Evolutionary conservation across 139 green algal genomes (phyloP), one percentile per base, ranked within the genome.

Genomic region (Auxenochlorella pyrenoidosa): DNA sequence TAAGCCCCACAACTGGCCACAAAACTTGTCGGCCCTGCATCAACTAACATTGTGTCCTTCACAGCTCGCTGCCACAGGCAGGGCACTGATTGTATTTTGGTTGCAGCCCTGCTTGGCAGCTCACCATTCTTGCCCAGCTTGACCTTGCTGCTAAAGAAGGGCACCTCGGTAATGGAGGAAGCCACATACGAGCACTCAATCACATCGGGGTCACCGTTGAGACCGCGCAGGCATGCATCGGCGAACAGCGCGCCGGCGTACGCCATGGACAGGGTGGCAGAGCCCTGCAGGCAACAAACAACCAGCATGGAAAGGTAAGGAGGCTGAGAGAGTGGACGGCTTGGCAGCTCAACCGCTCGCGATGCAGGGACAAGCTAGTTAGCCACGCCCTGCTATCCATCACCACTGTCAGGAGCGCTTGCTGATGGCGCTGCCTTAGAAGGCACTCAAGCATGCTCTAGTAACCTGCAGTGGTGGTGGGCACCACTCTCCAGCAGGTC

Each of bases 231-330:
- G 91, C 92, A 96, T 0, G 95, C 93, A 87, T 99, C 96, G 22
- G 96, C 97, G 75, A 99, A 99, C 72, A 98, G 94, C 3, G 97
- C 98, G 51, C 95, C 98, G 16, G 98, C 98, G 82, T 99, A 99
- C 0, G 98, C 98, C 98, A 99, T 99, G 51, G 96, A 99, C 80
- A 99, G 93, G 6, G 98, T 99, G 54, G 97, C 97, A 10, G 80
- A 85, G 80, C 80, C 80, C 79, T 84, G 60, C 30, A 84, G 32
- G n/a, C n/a, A 22, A 32, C n/a, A 40, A 12, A 63, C 5, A 51
- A 43, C 36, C 19, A 78, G 21, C 72, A 54, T 12, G 36, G 12
- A 77, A 63, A 63, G 54, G 54, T 4, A 24, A 63, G 54, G 18
- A 63, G 3, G 54, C 22, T 63, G 15, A 24, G 54, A 28, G 18